Conservation (phyloP, 805 yeast species). For the Starmerella geochares region DNA sequence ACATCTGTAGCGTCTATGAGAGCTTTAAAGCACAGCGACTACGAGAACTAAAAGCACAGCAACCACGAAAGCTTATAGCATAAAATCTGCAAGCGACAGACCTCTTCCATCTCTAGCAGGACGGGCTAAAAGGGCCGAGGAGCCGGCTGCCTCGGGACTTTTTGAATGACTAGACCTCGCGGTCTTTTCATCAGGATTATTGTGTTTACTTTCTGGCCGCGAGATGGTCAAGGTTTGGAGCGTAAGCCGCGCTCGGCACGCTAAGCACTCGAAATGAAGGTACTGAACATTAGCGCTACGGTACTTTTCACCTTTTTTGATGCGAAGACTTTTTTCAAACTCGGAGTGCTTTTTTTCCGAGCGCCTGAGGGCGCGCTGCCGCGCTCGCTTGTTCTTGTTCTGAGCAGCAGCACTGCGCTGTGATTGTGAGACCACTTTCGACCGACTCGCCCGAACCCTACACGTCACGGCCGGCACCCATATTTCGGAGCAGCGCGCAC, state of each 20-base stretch:
- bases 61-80: background rate
- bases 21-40: too few relatives aligned
- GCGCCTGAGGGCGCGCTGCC: background rate
- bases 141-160: background rate
- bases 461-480: constrained; percentile 7
- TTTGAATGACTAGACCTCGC: background rate
- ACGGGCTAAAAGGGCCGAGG: background rate
- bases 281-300: background rate
- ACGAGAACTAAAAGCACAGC: too few relatives aligned
- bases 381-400: constrained; percentile 5
- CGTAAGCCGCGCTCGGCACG: background rate
- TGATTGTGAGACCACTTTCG: background rate
- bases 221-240: background rate
- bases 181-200: background rate
- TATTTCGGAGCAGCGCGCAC: constrained; percentile 1
- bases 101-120: background rate
- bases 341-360: background rate
- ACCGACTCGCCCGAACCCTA: background rate
- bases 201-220: background rate
- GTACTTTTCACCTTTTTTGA: background rate
- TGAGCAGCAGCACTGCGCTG: background rate
- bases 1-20: too few relatives aligned
- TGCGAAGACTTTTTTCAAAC: background rate
- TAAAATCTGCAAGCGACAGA: constrained; percentile 3
- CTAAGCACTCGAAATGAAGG: background rate